phyloP scores from a whole-genome alignment of 2,329 filamentous ascomycete species.

The Fusarium hostae region DNA sequence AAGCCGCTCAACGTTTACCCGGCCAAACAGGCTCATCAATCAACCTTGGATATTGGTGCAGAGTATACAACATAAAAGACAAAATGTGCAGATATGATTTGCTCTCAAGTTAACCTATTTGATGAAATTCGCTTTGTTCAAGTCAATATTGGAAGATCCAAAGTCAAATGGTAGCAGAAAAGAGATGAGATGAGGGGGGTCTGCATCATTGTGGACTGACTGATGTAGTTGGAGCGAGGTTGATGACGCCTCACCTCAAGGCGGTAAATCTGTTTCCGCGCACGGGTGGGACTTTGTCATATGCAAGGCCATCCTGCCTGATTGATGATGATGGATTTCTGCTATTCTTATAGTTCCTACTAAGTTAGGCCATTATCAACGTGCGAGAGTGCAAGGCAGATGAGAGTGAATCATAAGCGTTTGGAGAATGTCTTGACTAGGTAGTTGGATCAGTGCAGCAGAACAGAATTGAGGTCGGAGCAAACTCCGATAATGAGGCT shows the following conservation, averaged over 20 bases:
- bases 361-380: not conserved
- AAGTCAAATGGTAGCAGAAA: not conserved
- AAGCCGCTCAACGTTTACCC: constrained; percentile 3
- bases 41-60: not conserved
- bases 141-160: not conserved
- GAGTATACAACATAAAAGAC: not conserved
- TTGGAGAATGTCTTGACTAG: not conserved
- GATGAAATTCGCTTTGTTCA: not conserved
- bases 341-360: not conserved
- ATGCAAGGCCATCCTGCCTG: constrained; percentile 29
- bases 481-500: constrained; percentile 12
- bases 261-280: constrained; percentile 30
- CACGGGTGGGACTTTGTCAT: constrained; percentile 29
- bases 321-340: not conserved
- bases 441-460: not conserved
- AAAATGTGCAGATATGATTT: not conserved
- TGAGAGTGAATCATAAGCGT: not conserved
- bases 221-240: constrained; percentile 42
- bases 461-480: not conserved
- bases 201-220: constrained; percentile 48
- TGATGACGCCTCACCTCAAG: constrained; percentile 41
- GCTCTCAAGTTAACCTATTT: not conserved
- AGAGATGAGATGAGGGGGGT: constrained; percentile 13
- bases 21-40: constrained; percentile 7
- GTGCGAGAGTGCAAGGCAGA: not conserved